A percentile compares a stretch with the other conserved stretches of the same genome.
Evolutionary conservation across 345 rosid species (phyloP).

Genomic region (Lepidium sativum): DNA sequence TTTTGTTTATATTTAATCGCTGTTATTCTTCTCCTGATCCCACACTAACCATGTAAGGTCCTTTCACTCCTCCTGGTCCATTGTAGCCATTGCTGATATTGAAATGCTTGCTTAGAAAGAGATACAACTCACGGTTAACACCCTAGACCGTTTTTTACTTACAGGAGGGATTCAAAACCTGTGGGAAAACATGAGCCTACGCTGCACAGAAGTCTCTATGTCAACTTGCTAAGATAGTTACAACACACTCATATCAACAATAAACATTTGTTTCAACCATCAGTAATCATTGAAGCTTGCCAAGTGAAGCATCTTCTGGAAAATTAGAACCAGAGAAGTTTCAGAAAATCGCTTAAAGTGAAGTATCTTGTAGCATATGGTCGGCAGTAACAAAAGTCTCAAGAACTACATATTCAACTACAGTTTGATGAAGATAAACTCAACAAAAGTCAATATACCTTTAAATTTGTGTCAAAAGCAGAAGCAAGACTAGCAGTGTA

Average conservation of each 20-base stretch:
- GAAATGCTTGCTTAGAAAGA: not conserved
- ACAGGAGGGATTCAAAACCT: slow-evolving; percentile 12
- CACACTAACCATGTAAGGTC: slow-evolving; percentile 32
- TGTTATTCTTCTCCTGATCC: slow-evolving; percentile 75
- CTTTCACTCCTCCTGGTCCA: not conserved
- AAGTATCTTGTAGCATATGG: slow-evolving; percentile 4
- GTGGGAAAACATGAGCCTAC: not conserved
- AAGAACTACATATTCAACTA: not conserved
- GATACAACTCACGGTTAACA: not conserved
- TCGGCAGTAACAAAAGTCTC: not conserved
- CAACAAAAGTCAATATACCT: slow-evolving; percentile 36
- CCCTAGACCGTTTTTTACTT: not conserved
- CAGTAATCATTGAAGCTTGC: slow-evolving; percentile 10
- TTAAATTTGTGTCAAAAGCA: slow-evolving; percentile 84
- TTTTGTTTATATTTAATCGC: slow-evolving; percentile 46
- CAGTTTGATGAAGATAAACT: not conserved
- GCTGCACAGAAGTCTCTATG: slow-evolving; percentile 8
- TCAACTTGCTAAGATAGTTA: slow-evolving; percentile 10
- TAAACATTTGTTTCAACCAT: slow-evolving; percentile 9
- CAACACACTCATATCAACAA: slow-evolving; percentile 12
- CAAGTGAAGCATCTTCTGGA: slow-evolving; percentile 12
- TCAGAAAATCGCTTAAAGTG: slow-evolving; percentile 9
- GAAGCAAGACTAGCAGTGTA: slow-evolving; percentile 86
- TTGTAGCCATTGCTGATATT: not conserved
- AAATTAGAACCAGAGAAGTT: slow-evolving; percentile 7